Base-by-base conservation (phyloP, 306 rosid genomes). In the Glycine tomentella region DNA sequence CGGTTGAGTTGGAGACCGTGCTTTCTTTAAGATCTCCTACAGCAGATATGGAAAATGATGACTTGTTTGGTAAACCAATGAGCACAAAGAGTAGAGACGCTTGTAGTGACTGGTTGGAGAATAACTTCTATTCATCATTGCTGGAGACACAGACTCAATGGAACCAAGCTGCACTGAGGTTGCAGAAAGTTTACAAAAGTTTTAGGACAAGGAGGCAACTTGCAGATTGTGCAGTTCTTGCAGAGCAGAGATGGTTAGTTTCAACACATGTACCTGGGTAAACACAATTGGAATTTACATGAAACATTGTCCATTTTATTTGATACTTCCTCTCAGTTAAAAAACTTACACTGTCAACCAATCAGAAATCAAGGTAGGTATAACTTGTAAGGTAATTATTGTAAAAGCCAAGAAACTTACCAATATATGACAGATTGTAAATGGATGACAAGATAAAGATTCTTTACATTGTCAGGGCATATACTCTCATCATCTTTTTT, bases 121-220 rank as follows among this genome's bases (percentile, higher is more conserved):
- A 56, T 78, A 67, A 52, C 68, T 42, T 73, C 14, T 74, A 53
- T 6, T 59, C 83, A 10, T 80, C 82, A 55, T 48, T 45, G 68
- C 8, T 4, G 6, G 87, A 80, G 78, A 80, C 84, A 11, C 42
- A 1, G 12, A 59, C 66, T 3, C 53, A 80, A 3, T 81, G 88
- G 83, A 71, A 86, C 77, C 81, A 9, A 63, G 97, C 98, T 68
- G 98, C 98, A 59, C 69, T 94, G 56, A 92, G 49, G 83, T 83
- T 94, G 85, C 97, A 94, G 88, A 94, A 94, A 85, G 97, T 92
- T 76, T 94, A 94, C 89, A 94, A 91, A 81, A 94, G 98, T 84
- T 94, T 94, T 64, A 84, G 97, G 72, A 92, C 93, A n/a, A 87
- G 97, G 73, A 88, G 98, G 69, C 89, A 79, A 79, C 90, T 94